phyloP scores from a whole-genome alignment of 2,329 filamentous ascomycete genomes.

The Bipolaris sorokiniana region DNA sequence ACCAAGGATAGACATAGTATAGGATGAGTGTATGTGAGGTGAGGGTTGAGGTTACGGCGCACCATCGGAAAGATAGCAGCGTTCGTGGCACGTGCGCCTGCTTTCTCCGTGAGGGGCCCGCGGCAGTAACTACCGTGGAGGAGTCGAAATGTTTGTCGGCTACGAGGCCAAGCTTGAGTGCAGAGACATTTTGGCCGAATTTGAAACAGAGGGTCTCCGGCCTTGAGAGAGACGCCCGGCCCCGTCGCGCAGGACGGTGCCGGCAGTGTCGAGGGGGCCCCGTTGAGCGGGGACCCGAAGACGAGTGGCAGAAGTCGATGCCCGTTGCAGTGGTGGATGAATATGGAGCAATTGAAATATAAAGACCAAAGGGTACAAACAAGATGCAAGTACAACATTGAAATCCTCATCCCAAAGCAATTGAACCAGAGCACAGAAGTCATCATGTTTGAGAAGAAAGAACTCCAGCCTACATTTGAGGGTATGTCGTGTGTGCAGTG shows the following conservation, averaged over 20 bases:
- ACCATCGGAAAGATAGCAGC: slow-evolving; percentile 5
- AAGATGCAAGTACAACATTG: slow-evolving; percentile 1
- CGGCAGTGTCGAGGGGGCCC: slow-evolving; percentile 25
- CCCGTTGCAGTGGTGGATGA: slow-evolving; percentile 8
- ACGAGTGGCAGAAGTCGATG: slow-evolving; percentile 21
- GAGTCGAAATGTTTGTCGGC: neutral
- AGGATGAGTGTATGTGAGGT: neutral
- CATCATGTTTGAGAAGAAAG: slow-evolving; percentile 40
- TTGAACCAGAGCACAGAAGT: neutral
- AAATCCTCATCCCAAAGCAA: neutral
- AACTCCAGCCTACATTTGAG: slow-evolving; percentile 45
- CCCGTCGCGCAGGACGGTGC: slow-evolving; percentile 27
- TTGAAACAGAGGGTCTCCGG: slow-evolving; percentile 29
- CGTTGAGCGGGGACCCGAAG: slow-evolving; percentile 45
- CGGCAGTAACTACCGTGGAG: slow-evolving; percentile 16
- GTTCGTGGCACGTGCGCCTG: slow-evolving; percentile 13
- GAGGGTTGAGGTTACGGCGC: slow-evolving; percentile 3
- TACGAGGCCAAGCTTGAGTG: neutral
- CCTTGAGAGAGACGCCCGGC: slow-evolving; percentile 32
- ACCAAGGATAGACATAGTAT: neutral
- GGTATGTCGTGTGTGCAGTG: slow-evolving; percentile 27
- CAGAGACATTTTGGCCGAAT: neutral
- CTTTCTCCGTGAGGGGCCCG: slow-evolving; percentile 8
- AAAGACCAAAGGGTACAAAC: slow-evolving; percentile 21
- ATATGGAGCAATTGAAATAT: slow-evolving; percentile 26